Evolutionary conservation across 768 basidiomycete genomes (phyloP).

Genomic region (Macrolepiota fuliginosa): DNA sequence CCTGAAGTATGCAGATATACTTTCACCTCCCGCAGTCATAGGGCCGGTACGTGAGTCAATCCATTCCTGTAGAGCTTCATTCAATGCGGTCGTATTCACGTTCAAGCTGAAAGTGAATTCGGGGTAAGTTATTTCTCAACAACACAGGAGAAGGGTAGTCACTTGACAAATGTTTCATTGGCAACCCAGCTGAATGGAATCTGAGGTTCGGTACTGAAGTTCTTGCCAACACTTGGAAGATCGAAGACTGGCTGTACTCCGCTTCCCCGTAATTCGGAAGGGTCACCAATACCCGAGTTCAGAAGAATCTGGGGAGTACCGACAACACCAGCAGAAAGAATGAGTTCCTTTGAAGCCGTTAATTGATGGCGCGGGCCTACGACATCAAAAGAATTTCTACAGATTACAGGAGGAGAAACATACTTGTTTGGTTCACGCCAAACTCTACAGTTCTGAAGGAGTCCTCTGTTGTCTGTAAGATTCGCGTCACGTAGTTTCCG

Average conservation of each 20-base stretch:
- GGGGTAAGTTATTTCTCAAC: neutral
- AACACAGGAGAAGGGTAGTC: neutral
- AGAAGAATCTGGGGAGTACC: slow-evolving; percentile 6
- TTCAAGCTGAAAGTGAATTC: neutral
- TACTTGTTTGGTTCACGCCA: slow-evolving; percentile 1
- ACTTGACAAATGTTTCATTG: slow-evolving; percentile 2
- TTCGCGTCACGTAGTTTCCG: neutral
- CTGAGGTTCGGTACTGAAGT: slow-evolving; percentile 3
- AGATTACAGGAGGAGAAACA: neutral
- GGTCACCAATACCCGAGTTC: slow-evolving; percentile 8
- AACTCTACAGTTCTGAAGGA: slow-evolving; percentile 5
- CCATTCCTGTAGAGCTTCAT: slow-evolving; percentile 8
- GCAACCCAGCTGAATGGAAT: slow-evolving; percentile 5
- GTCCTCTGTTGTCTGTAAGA: neutral
- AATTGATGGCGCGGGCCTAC: slow-evolving; percentile 2
- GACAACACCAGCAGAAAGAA: slow-evolving; percentile 3
- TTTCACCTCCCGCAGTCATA: slow-evolving; percentile 5
- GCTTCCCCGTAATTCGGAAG: neutral
- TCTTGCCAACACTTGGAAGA: slow-evolving; percentile 5
- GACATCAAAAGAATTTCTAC: neutral
- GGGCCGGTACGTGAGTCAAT: neutral
- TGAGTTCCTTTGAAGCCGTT: neutral
- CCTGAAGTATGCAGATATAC: slow-evolving; percentile 1
- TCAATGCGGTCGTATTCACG: neutral
- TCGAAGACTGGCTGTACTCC: neutral